Base-by-base conservation (phyloP, 306 rosid genomes). In the Betula pendula region DNA sequence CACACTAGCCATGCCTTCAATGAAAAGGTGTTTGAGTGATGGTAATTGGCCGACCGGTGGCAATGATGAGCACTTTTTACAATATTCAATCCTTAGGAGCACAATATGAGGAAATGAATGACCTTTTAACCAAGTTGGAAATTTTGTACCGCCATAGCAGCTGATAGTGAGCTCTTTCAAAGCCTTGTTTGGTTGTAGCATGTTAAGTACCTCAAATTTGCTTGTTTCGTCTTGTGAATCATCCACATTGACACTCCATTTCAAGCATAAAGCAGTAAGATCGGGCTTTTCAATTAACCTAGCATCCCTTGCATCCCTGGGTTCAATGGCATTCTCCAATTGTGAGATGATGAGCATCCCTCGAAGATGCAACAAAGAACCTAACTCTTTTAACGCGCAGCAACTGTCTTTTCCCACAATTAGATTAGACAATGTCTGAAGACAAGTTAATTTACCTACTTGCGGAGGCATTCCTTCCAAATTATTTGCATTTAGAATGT, bases 81-180 rank as follows among this genome's bases (percentile, higher is more conserved):
- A 74, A 45, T 16, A 10, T 45, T 44, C 33, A 27, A 74, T 59
- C 3, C 15, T 60, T 4, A 74, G 6, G 9, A 11, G 0, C 56
- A n/a, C 27, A 59, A 77, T 27, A 3, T 55, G 13, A 27, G 69
- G 49, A 50, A 77, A 69, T 29, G 8, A 68, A 68, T 38, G 13
- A 19, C 2, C 11, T 27, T 44, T 51, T 4, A 77, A 25, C 80
- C 80, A 77, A 0, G 69, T 6, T 13, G 80, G 63, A 68, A 77
- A 55, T 11, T 56, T 6, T 0, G 1, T 13, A 52, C 75, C 75
- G 0, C 11, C 75, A 55, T 77, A 77, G 1, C 75, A 11, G 1
- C 0, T 19, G 25, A 77, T 43, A 10, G 25, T 29, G 13, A 75
- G 65, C n/a, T 15, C 12, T 58, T 77, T 44, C 6, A 77, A 9